Percentiles rank a stretch among this genome's conserved stretches.
Conservation (phyloP, 1,139 yeast genomes). For the Wickerhamomyces sp. region DNA sequence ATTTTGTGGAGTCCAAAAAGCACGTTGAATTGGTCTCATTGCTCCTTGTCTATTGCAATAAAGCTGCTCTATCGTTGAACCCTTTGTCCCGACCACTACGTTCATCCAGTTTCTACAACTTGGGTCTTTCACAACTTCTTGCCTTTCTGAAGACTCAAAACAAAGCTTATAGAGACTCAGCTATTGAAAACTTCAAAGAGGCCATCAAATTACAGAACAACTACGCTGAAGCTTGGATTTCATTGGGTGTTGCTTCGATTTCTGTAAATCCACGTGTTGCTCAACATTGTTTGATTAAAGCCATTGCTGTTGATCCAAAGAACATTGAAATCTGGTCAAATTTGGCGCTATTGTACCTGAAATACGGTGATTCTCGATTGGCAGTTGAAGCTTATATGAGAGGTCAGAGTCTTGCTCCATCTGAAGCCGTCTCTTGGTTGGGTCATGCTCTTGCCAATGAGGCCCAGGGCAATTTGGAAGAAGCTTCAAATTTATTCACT, state of each 20-base stretch:
- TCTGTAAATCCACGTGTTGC: constrained; percentile 63
- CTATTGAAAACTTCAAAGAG: constrained; percentile 54
- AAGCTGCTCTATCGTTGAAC: constrained; percentile 18
- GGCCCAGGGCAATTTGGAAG: constrained; percentile 46
- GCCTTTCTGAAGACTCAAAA: constrained; percentile 36
- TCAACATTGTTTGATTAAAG: constrained; percentile 90
- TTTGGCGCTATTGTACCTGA: constrained; percentile 70
- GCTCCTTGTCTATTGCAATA: constrained; percentile 14
- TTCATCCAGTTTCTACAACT: constrained; percentile 61
- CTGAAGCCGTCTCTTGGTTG: constrained; percentile 73
- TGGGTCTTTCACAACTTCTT: constrained; percentile 61
- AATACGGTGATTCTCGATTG: constrained; percentile 61
- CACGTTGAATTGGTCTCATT: constrained; percentile 15
- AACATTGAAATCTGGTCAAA: constrained; percentile 77
- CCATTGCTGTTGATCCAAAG: constrained; percentile 62
- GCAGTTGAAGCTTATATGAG: constrained; percentile 70
- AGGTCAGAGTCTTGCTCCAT: constrained; percentile 82
- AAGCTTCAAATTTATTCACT: constrained; percentile 56
- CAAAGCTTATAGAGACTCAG: constrained; percentile 33
- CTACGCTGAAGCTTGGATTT: constrained; percentile 74
- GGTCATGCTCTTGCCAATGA: constrained; percentile 75
- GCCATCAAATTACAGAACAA: constrained; percentile 69
- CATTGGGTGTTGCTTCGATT: constrained; percentile 68
- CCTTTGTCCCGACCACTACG: constrained; percentile 43
- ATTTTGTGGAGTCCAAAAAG: constrained; percentile 8